Percentiles rank a stretch among this genome's conserved stretches.
phyloP scores from a whole-genome alignment of 2,329 filamentous ascomycete genomes.

The Fusarium foetens region DNA sequence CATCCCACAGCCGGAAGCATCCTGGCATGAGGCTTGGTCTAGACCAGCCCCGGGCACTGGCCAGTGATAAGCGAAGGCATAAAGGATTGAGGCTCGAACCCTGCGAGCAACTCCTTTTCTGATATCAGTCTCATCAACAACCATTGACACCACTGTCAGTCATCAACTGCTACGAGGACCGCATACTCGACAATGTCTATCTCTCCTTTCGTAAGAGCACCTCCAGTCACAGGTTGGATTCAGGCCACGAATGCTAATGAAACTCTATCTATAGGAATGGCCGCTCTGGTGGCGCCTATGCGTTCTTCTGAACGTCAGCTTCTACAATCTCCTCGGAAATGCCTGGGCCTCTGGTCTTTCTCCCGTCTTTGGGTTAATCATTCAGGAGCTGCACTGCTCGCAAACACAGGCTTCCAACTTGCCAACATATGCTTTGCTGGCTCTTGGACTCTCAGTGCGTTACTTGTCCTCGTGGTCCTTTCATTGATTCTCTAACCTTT shows the following conservation, averaged over 20 bases:
- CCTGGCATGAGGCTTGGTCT: background rate
- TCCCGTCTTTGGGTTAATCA: conserved; percentile 2
- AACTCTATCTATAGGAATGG: background rate
- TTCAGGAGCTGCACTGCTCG: conserved; percentile 4
- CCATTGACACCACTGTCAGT: background rate
- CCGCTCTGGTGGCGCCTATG: conserved; percentile 12
- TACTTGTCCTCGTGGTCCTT: accelerated
- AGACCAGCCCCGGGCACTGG: background rate
- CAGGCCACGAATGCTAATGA: background rate
- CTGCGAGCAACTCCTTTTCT: background rate
- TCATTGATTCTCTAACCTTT: background rate
- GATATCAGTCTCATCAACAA: background rate
- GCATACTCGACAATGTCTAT: background rate
- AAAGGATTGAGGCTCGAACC: background rate
- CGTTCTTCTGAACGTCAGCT: conserved; percentile 1
- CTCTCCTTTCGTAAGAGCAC: background rate
- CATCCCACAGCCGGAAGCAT: background rate
- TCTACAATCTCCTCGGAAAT: conserved; percentile 6
- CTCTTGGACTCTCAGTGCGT: conserved; percentile 10
- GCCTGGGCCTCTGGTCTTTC: conserved; percentile 15
- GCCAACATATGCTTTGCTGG: background rate
- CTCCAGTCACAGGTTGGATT: accelerated
- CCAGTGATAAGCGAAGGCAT: background rate
- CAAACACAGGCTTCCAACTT: background rate
- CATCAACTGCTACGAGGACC: background rate